A percentile compares a stretch with the other conserved stretches of the same genome.
These are phyloP conservation scores for Fusarium humuli DNA, from an alignment of 2,329 filamentous ascomycete species.

Conservation along the genomic window DNA sequence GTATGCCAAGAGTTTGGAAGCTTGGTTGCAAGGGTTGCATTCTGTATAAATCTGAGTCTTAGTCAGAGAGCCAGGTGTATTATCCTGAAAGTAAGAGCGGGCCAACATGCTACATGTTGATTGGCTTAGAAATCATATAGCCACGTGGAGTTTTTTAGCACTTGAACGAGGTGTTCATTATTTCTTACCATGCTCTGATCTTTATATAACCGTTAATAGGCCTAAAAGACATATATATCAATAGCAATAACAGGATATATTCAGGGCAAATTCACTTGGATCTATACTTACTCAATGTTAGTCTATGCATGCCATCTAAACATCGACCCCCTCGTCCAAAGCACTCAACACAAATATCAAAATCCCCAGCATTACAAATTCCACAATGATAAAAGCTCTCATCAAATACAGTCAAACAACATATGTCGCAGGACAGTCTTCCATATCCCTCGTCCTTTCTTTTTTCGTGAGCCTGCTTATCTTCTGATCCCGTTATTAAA, in stretches of 20 bases:
- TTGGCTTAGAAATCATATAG: accelerated
- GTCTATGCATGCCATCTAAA: neutral
- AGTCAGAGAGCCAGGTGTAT: neutral
- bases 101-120: neutral
- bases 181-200: accelerated
- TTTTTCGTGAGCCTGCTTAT: accelerated
- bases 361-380: neutral
- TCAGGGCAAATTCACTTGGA: neutral
- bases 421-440: neutral
- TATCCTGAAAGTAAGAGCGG: no score
- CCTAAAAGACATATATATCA: neutral
- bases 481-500: neutral
- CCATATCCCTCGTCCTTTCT: neutral
- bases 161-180: accelerated
- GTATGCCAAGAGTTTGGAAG: neutral
- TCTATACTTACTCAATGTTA: neutral
- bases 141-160: neutral
- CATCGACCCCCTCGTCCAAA: neutral
- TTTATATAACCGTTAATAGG: accelerated
- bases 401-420: accelerated
- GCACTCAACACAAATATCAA: neutral
- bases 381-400: neutral
- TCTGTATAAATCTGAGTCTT: neutral
- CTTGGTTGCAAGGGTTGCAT: neutral
- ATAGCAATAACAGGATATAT: neutral